phyloP scores from a whole-genome alignment of 495 filamentous ascomycete genomes.

The Neurospora intermedia region DNA sequence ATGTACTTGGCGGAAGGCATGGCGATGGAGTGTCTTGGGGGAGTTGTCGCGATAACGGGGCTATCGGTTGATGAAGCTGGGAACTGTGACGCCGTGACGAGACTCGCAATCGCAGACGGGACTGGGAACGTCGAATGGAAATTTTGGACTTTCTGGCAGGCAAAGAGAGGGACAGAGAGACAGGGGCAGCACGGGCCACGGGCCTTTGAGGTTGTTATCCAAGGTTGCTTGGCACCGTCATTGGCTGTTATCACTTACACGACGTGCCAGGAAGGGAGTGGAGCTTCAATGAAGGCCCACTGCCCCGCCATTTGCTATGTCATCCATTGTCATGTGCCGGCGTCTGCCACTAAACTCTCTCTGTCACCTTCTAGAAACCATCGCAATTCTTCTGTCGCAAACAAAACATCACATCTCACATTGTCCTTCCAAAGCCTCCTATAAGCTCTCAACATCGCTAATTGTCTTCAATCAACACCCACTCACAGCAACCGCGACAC shows the following conservation, averaged over 20 bases:
- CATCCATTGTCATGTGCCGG: background rate
- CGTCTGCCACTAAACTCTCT: background rate
- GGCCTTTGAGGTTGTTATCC: background rate
- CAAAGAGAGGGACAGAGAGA: background rate
- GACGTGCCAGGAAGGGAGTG: too few species aligned
- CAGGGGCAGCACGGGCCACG: background rate
- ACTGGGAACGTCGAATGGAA: background rate
- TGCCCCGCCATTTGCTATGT: background rate
- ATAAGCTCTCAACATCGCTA: background rate
- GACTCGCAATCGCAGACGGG: background rate
- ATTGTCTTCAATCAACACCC: background rate
- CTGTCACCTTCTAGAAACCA: background rate
- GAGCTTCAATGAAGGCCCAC: background rate
- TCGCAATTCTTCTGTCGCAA: background rate
- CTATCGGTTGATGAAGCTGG: background rate
- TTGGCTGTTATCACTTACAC: background rate
- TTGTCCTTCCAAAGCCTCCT: background rate
- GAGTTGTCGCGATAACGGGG: background rate
- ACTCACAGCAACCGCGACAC: background rate
- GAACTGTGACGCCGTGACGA: background rate
- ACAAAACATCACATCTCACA: background rate
- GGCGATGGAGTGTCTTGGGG: constrained; percentile 5
- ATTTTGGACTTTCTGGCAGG: background rate
- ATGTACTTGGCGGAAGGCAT: constrained; percentile 33
- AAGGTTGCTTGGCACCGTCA: background rate